Evolutionary conservation across 495 filamentous ascomycete genomes (phyloP), one percentile per base, ranked within the genome.

Genomic region (Astrocystis sublimbata): DNA sequence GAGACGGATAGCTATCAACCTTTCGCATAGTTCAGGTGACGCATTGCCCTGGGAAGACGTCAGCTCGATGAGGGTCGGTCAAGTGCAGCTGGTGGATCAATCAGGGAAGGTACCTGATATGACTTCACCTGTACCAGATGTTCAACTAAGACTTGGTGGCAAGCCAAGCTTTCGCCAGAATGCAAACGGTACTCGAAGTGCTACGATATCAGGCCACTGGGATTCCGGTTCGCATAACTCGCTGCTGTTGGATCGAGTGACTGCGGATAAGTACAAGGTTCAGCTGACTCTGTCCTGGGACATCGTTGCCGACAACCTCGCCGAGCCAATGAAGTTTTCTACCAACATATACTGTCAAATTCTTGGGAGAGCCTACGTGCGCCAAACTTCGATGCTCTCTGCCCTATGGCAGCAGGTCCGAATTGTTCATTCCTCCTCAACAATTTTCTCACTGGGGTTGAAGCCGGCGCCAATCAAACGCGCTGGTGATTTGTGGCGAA

Each of bases 151-250:
- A 69, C 81, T 94, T 33, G 76, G 90, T 12, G 83, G 87, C 49
- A 86, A 89, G 45, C 92, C 94, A 3, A 80, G 83, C 50, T 83
- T 96, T 58, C 88, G 87, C 60, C 84, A 87, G 41, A 93, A 97
- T 74, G 84, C 90, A 5, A 93, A 98, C 71, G 94, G 94, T 31
- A 97, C 93, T 1, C 90, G 88, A n/a, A 89, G 89, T 70, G 84
- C 96, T 52, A 92, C 88, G 1, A 78, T 98, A 21, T 75, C 88
- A 9, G 92, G 89, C 8, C 94, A 98, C 70, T 99, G 94, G 94
- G 96, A 98, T 72, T 98, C 96, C 0, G 93, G 91, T 68, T 81
- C 93, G 61, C 94, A 99, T 70, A 86, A 85, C 59, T 99, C 94
- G 17, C 81, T 94, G 23, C 80, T 97, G 9, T 86, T 99, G 9